Conservation (phyloP, 2,329 filamentous ascomycete species). For the Ilyonectria sp. region DNA sequence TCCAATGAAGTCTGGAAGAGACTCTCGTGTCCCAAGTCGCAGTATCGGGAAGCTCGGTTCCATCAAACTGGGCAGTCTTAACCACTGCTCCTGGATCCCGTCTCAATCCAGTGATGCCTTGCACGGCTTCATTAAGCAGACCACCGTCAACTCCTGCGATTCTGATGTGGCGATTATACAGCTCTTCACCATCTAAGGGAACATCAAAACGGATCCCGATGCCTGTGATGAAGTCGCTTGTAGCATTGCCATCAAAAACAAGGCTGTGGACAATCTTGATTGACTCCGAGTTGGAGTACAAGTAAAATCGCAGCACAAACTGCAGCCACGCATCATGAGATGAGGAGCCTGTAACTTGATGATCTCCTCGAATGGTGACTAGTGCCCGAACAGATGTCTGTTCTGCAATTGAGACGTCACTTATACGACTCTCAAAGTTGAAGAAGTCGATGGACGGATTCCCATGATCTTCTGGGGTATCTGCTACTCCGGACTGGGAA, state of each 20-base stretch:
- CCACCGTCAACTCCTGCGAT: slow-evolving; percentile 70
- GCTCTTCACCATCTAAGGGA: slow-evolving; percentile 65
- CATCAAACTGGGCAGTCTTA: slow-evolving; percentile 65
- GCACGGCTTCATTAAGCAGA: slow-evolving; percentile 70
- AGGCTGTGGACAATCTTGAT: slow-evolving; percentile 70
- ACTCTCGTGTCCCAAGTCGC: slow-evolving; percentile 64
- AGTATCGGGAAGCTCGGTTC: slow-evolving; percentile 59
- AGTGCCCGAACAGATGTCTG: slow-evolving; percentile 53
- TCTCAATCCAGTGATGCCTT: slow-evolving; percentile 72
- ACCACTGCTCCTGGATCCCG: slow-evolving; percentile 66
- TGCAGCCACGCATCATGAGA: slow-evolving; percentile 64
- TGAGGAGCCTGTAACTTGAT: slow-evolving; percentile 51
- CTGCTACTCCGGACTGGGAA: slow-evolving; percentile 65
- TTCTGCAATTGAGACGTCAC: slow-evolving; percentile 66
- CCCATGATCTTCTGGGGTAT: slow-evolving; percentile 35
- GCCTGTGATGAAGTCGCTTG: slow-evolving; percentile 67
- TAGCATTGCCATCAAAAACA: slow-evolving; percentile 66
- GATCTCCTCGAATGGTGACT: slow-evolving; percentile 61
- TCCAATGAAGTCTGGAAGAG: slow-evolving; percentile 65
- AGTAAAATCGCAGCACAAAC: slow-evolving; percentile 68
- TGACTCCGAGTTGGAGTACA: slow-evolving; percentile 70
- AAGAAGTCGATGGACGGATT: slow-evolving; percentile 57
- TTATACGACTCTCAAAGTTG: slow-evolving; percentile 65
- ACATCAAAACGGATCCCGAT: slow-evolving; percentile 70
- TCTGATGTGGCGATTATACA: slow-evolving; percentile 72